Evolutionary conservation across 2,329 filamentous ascomycete genomes (phyloP).

Genomic region (Aspergillus sp.): DNA sequence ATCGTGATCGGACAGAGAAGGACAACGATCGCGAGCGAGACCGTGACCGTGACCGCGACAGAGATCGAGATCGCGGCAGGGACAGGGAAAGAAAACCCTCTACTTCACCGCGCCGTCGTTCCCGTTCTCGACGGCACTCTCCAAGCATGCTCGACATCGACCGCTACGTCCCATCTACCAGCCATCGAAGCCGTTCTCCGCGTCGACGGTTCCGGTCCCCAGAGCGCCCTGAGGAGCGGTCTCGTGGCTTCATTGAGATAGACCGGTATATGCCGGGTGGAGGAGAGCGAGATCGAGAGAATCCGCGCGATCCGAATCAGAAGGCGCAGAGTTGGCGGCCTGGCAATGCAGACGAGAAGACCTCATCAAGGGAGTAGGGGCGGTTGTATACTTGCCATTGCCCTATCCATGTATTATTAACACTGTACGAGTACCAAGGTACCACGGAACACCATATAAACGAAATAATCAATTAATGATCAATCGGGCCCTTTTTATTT

Average conservation of each 20-base stretch:
- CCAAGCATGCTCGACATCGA: constrained; percentile 41
- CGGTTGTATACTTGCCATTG: background rate
- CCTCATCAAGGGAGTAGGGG: background rate
- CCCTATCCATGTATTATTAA: background rate
- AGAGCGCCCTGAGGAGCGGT: constrained; percentile 28
- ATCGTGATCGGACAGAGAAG: constrained; percentile 13
- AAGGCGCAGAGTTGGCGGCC: constrained; percentile 8
- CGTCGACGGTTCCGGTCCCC: constrained; percentile 39
- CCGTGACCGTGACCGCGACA: constrained; percentile 1
- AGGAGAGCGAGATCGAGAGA: constrained; percentile 21
- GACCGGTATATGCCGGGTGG: constrained; percentile 46
- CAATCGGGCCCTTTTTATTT: background rate
- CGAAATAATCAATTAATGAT: background rate
- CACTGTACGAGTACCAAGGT: background rate
- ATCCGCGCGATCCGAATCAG: background rate
- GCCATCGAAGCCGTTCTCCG: constrained; percentile 42
- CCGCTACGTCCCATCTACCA: constrained; percentile 44
- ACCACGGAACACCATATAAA: background rate
- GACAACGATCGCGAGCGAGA: constrained; percentile 1
- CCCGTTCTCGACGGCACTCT: constrained; percentile 28
- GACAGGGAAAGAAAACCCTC: constrained; percentile 15
- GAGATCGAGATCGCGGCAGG: constrained; percentile 7
- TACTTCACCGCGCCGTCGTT: constrained; percentile 25
- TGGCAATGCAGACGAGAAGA: constrained; percentile 1
- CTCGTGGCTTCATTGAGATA: constrained; percentile 36